Conservation (phyloP, 83 land plant species). For the Picea abies region DNA sequence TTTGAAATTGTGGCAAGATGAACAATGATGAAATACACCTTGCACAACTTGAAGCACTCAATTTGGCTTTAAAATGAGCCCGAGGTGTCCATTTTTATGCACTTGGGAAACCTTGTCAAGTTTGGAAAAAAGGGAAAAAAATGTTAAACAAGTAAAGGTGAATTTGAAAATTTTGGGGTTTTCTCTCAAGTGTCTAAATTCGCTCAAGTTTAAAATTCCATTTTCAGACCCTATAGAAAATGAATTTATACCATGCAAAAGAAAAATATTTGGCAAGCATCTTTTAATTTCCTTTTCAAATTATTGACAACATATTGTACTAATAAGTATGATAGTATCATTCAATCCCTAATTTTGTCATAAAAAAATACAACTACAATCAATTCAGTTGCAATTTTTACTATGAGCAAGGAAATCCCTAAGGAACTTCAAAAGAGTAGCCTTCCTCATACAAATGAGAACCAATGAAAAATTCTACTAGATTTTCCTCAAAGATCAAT, state of each 20-base stretch:
- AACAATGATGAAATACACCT: too few relatives aligned
- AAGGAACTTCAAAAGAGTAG: conserved; percentile 86
- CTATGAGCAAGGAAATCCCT: conserved; percentile 88
- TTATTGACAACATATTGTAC: conserved; percentile 78
- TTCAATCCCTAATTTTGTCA: conserved; percentile 61
- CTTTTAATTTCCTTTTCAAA: conserved; percentile 82
- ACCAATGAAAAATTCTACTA: conserved; percentile 67
- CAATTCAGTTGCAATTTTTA: conserved; percentile 62
- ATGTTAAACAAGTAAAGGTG: too few relatives aligned
- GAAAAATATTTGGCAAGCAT: conserved; percentile 80
- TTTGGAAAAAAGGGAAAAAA: too few relatives aligned
- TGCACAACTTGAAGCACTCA: too few relatives aligned
- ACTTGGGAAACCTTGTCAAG: too few relatives aligned
- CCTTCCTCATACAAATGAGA: conserved; percentile 90
- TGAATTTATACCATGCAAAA: conserved; percentile 44
- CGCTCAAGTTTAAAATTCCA: too few relatives aligned
- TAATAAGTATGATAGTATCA: conserved; percentile 80
- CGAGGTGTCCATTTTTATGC: too few relatives aligned
- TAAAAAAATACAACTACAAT: conserved; percentile 35
- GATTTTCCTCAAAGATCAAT: conserved; percentile 82
- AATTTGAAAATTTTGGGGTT: too few relatives aligned
- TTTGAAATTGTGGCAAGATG: too few relatives aligned
- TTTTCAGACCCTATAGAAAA: too few relatives aligned
- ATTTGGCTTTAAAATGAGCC: too few relatives aligned
- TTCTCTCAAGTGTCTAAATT: too few relatives aligned